Conservation (phyloP, 1,284 basidiomycete species). For the Malassezia caprae region DNA sequence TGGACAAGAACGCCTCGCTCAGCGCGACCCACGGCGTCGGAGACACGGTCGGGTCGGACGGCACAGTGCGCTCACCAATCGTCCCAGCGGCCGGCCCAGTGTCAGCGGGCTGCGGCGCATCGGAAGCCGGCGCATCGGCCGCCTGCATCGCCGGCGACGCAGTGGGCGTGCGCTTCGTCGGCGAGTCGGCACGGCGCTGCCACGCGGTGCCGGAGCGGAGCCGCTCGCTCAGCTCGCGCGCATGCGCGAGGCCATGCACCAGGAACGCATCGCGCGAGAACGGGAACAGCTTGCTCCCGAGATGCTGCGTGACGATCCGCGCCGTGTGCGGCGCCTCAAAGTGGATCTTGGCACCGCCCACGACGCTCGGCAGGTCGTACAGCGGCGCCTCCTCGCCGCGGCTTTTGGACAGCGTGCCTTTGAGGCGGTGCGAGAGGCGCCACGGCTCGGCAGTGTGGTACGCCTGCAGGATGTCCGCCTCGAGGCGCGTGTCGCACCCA, state of each 20-base stretch:
- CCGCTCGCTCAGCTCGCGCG: conserved; percentile 16
- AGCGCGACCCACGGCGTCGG: conserved; percentile 9
- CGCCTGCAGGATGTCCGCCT: conserved; percentile 45
- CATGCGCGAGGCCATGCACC: conserved; percentile 35
- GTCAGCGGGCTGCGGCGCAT: not conserved
- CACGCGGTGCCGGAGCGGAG: conserved; percentile 1
- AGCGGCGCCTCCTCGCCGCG: conserved; percentile 22
- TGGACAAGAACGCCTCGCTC: conserved; percentile 16
- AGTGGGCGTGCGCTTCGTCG: not conserved
- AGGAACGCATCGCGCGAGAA: conserved; percentile 36
- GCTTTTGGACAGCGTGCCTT: conserved; percentile 9
- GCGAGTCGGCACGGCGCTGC: not conserved
- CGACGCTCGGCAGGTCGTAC: conserved; percentile 31
- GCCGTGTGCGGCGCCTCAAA: conserved; percentile 42
- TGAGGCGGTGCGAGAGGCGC: conserved; percentile 18
- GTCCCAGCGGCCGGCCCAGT: not conserved
- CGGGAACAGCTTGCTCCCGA: conserved; percentile 30
- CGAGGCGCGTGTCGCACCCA: conserved; percentile 37
- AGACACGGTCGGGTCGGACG: not conserved
- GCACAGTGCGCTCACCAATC: conserved; percentile 1
- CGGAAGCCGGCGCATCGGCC: not conserved
- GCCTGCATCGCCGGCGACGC: not conserved
- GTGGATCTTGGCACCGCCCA: conserved; percentile 35
- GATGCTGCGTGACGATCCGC: conserved; percentile 42
- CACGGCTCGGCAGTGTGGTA: conserved; percentile 47